Base-by-base conservation (phyloP, 306 rosid species). In the Trichosanthes truncata region DNA sequence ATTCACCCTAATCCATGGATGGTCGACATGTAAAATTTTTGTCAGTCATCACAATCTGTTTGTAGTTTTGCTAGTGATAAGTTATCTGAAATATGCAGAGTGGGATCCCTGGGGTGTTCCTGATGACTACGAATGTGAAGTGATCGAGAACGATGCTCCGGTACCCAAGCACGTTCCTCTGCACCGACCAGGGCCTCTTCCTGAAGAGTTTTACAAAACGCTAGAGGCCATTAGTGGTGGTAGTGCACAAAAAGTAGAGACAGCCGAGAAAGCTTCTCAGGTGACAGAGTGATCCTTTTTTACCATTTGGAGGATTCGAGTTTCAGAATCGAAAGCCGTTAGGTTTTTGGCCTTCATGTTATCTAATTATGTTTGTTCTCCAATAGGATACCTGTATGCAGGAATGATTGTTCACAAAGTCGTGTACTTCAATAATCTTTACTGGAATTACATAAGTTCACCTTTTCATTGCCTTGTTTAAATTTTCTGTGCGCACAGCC, bases 101-200 rank as follows among this genome's bases (percentile, higher is more conserved):
- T 95, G 94, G 96, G 90, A 90, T 76, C 93, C 97, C 6, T 95
- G 99, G 99, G 97, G 97, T 80, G 85, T 89, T 60, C 97, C 96
- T 13, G 96, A 91, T 62, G 96, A 91, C 81, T 83, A 93, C 40
- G 94, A 90, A 84, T 85, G 92, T 21, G 99, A 95, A 87, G 89
- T 93, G 81, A 82, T 95, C 6, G 97, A 93, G 88, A 89, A 95
- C 20, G 89, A 91, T 80, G 94, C 98, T 67, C 96, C 97, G 36
- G 89, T 92, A 88, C 97, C 98, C 9, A 89, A 84, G 85, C 98
- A 94, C 8, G 81, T 94, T 75, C 97, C 97, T 45, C 79, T 84
- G 52, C 97, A 92, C 87, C 88, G 96, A 78, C 97, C 97, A 35
- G 90, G 89, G 69, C 96, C 92, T 55, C 97, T 92, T 49, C 98